Base-by-base conservation (phyloP, 2,329 filamentous ascomycete species). In the Beauveria rudraprayagi region DNA sequence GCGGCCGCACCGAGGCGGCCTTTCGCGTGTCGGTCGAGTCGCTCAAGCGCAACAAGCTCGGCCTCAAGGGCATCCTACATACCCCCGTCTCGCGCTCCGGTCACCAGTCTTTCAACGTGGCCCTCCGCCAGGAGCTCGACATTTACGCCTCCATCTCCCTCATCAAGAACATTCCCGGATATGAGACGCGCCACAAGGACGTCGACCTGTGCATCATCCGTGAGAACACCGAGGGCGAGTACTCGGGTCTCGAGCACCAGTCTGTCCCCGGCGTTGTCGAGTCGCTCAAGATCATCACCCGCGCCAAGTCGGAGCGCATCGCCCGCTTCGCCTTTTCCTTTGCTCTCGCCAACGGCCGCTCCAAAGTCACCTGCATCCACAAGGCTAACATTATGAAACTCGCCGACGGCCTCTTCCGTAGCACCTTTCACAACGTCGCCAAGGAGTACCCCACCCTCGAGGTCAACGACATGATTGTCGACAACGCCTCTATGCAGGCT, bases 381-480 rank as follows among this genome's bases (percentile, higher is more conserved):
- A 99, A 99, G 86, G 94, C 94, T 80, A 99, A 99, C 85, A 99
- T 99, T 82, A 99, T 99, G 94, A 99, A 99, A 86, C 85, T 99
- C 63, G 93, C 92, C 76, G 94, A 99, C 70, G 94, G 94, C 78
- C 90, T 99, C 62, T 99, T 99, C 91, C 90, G 94, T 76, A 93
- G 88, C 81, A 97, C 94, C 69, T 95, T 97, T 84, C 91, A 96
- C 82, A 84, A 87, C 72, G 87, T 94, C 68, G 90, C 92, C 67
- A 90, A 95, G 82, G 91, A 96, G 77, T 99, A 94, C 82, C 93
- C 94, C 63, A 95, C 91, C 65, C 84, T 99, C 70, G 90, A 97
- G 83, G 89, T 88, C 74, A 95, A 95, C 83, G 94, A 99, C 81
- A 97, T 99, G 93, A 99, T 99, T 77, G 94, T 99, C 78, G 94